Base-by-base conservation (phyloP, 1,139 yeast species). In the Ogataea hybrid region DNA sequence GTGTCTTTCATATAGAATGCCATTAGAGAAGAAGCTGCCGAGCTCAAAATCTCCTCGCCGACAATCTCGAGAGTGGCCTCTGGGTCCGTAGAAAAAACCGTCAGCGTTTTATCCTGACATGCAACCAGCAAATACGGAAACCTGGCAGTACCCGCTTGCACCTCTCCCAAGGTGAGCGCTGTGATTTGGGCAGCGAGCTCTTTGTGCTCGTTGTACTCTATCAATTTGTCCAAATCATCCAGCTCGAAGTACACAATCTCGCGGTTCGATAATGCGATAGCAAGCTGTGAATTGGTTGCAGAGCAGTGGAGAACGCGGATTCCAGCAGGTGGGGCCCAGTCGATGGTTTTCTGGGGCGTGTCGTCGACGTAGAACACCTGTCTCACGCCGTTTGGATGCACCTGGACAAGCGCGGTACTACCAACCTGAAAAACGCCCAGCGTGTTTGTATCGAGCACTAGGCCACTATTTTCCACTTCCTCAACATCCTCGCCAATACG, bases 251-350 rank as follows among this genome's bases (percentile, higher is more conserved):
- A 92, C 5, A 84, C 82, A 3, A 92, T 54, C 46, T 85, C 90
- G 43, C 81, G 71, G 56, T 83, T 86, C 2, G 94, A 81, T 8
- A 92, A 62, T 0, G 81, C 89, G 7, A 92, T 57, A 0, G 77
- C 77, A 0, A 90, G 69, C 60, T 92, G 97, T 16, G 75, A 71
- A 30, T 73, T 69, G 28, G 87, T 87, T 3, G 84, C 65, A 1
- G 87, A 62, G 0, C 90, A 84, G 21, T 69, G 65, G 0, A 75
- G 56, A 31, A 92, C 73, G 23, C 75, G 68, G 12, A 84, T 78
- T 6, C 95, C 95, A 0, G 84, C 82, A 0, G 96, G 95, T 1
- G 96, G 88, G 31, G 65, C 70, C 98, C 98, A 92, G 50, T 85
- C 85, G 6, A 78, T 69, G 14, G 63, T 61, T 28, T 63, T 65